Percentiles rank a stretch among this genome's conserved stretches.
These are phyloP conservation scores for Trametes pubescens DNA, from an alignment of 1,284 basidiomycete species.

Conservation along the genomic window DNA sequence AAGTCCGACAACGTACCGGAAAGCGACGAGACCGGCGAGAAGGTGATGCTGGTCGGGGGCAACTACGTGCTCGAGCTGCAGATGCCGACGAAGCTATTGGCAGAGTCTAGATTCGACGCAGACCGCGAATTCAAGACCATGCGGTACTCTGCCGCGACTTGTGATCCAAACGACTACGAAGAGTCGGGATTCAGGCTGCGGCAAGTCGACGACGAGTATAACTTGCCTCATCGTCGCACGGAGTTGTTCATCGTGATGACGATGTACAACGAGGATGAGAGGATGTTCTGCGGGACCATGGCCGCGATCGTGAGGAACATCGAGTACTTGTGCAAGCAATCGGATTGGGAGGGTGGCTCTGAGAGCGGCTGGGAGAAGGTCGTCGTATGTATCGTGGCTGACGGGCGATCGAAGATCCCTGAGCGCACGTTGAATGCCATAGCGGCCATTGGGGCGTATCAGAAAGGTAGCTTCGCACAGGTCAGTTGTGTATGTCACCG, in stretches of 20 bases:
- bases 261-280: slow-evolving; percentile 84
- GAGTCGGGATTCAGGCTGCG: slow-evolving; percentile 83
- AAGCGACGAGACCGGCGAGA: too few relatives aligned
- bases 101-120: too few relatives aligned
- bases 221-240: slow-evolving; percentile 81
- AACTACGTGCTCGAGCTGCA: too few relatives aligned
- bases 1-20: too few relatives aligned
- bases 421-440: slow-evolving; percentile 85
- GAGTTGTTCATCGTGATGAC: slow-evolving; percentile 87
- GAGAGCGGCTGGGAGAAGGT: slow-evolving; percentile 96
- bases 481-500: slow-evolving; percentile 43
- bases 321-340: slow-evolving; percentile 83
- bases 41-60: too few relatives aligned
- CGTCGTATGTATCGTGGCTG: slow-evolving; percentile 68
- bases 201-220: slow-evolving; percentile 79
- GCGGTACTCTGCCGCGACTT: slow-evolving; percentile 92
- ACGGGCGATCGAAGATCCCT: slow-evolving; percentile 88
- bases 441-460: slow-evolving; percentile 85
- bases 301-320: slow-evolving; percentile 93
- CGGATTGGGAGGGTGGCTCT: too few relatives aligned
- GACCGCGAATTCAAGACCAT: too few relatives aligned
- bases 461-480: slow-evolving; percentile 90
- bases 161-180: slow-evolving; percentile 91
- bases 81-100: too few relatives aligned
- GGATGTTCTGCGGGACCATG: slow-evolving; percentile 87